Percentiles rank a stretch among this genome's conserved stretches.
phyloP scores from a whole-genome alignment of 495 filamentous ascomycete genomes.

The Paragyromitra xinjiangensis region DNA sequence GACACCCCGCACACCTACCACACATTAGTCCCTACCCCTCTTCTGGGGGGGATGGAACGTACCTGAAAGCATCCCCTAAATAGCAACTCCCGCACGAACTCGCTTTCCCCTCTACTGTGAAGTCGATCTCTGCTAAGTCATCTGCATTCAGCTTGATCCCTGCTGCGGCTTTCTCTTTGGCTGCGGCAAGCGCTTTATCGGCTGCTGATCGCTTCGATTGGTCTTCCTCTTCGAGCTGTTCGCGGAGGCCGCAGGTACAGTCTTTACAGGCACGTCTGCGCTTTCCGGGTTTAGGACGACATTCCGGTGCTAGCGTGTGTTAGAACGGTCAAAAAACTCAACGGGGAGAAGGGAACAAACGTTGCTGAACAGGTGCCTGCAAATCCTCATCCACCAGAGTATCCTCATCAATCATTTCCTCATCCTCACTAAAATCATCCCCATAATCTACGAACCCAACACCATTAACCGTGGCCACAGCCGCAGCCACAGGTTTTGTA shows the following conservation, averaged over 20 bases:
- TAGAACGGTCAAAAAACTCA: neutral
- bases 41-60: conserved; percentile 57
- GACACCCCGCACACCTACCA: conserved; percentile 72
- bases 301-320: conserved; percentile 73
- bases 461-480: conserved; percentile 60
- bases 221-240: conserved; percentile 82
- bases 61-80: conserved; percentile 87
- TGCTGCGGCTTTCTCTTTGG: conserved; percentile 63
- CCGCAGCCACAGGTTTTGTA: neutral
- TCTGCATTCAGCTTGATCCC: conserved; percentile 76
- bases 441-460: conserved; percentile 78
- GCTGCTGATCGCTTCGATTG: conserved; percentile 70
- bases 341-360: conserved; percentile 64
- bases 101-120: conserved; percentile 93
- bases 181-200: conserved; percentile 67
- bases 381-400: conserved; percentile 82
- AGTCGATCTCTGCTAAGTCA: conserved; percentile 89
- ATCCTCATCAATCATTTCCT: conserved; percentile 91
- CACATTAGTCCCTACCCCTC: neutral
- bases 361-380: conserved; percentile 73
- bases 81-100: conserved; percentile 93
- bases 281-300: conserved; percentile 81
- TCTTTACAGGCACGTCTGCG: conserved; percentile 95
- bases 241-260: conserved; percentile 90
- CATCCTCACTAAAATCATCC: conserved; percentile 75